phyloP scores from a whole-genome alignment of 2,329 filamentous ascomycete species.

The Monosporascus sp. region DNA sequence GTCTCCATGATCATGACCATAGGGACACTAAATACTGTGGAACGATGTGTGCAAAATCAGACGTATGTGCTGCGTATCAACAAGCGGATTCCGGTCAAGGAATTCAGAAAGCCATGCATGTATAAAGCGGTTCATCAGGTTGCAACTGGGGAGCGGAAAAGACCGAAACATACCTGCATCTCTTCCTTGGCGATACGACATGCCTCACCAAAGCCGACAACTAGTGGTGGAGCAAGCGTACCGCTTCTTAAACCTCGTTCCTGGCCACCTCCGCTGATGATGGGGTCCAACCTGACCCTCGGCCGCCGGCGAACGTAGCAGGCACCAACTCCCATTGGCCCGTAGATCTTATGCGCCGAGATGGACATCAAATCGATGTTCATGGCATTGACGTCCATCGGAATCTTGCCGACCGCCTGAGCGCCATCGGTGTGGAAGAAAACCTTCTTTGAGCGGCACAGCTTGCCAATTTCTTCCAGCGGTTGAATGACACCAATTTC shows the following conservation, averaged over 20 bases:
- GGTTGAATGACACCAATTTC: conserved; percentile 99
- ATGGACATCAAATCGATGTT: conserved; percentile 99
- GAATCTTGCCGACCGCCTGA: conserved; percentile 98
- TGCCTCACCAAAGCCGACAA: conserved; percentile 92
- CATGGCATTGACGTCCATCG: conserved; percentile 94
- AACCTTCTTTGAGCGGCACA: conserved; percentile 86
- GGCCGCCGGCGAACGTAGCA: conserved; percentile 93
- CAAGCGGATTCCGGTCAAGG: conserved; percentile 52
- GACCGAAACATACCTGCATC: conserved; percentile 65
- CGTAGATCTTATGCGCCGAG: conserved; percentile 97
- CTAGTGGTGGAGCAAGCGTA: conserved; percentile 81
- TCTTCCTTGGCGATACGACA: conserved; percentile 88
- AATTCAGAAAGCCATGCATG: conserved; percentile 91
- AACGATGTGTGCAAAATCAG: conserved; percentile 40
- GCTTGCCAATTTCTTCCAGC: conserved; percentile 82
- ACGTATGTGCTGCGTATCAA: conserved; percentile 63
- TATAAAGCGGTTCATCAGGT: conserved; percentile 75
- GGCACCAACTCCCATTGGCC: conserved; percentile 92
- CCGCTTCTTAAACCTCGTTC: conserved; percentile 93
- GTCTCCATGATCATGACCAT: background rate
- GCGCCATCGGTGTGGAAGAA: conserved; percentile 98
- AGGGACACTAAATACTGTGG: background rate
- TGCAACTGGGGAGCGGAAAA: conserved; percentile 25
- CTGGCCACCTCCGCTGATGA: conserved; percentile 94
- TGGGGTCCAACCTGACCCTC: conserved; percentile 86